Conservation (phyloP, 176 grass and related monocot species). For the Pontederia crassipes region DNA sequence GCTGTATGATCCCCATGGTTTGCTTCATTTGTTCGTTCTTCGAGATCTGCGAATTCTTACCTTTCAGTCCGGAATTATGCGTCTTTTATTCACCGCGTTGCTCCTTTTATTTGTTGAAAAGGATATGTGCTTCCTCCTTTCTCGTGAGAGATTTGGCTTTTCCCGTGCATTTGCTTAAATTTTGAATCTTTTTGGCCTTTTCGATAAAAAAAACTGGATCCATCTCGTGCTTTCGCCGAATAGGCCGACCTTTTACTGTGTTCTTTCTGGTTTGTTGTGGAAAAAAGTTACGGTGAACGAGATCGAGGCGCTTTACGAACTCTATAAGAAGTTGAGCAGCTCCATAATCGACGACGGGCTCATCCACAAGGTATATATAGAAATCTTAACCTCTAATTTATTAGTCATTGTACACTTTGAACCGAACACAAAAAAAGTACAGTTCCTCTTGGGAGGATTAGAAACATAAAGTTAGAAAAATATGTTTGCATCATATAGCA, state of each 20-base stretch:
- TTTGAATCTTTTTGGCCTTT: no score
- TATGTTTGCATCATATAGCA: no score
- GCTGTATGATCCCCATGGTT: constrained; percentile 19
- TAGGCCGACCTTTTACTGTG: neutral
- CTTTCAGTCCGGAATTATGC: neutral
- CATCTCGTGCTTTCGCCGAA: neutral
- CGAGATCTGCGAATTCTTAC: neutral
- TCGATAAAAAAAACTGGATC: no score
- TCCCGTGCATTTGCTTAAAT: no score
- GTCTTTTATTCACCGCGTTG: neutral
- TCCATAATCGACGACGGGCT: constrained; percentile 41
- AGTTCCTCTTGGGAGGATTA: neutral
- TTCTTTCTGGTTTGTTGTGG: neutral
- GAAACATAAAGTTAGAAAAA: no score
- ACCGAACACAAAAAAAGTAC: neutral
- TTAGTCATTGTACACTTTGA: neutral
- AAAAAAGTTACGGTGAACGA: constrained; percentile 38
- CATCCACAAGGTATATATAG: constrained; percentile 28
- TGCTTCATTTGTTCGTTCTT: constrained; percentile 1
- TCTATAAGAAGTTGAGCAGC: constrained; percentile 41
- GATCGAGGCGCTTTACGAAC: constrained; percentile 43
- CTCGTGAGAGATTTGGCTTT: no score
- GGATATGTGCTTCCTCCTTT: no score
- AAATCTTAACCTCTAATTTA: neutral
- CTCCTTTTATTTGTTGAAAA: neutral